A percentile compares a stretch with the other conserved stretches of the same genome.
phyloP scores from a whole-genome alignment of 495 filamentous ascomycete genomes.

The Rhypophila decipiens region DNA sequence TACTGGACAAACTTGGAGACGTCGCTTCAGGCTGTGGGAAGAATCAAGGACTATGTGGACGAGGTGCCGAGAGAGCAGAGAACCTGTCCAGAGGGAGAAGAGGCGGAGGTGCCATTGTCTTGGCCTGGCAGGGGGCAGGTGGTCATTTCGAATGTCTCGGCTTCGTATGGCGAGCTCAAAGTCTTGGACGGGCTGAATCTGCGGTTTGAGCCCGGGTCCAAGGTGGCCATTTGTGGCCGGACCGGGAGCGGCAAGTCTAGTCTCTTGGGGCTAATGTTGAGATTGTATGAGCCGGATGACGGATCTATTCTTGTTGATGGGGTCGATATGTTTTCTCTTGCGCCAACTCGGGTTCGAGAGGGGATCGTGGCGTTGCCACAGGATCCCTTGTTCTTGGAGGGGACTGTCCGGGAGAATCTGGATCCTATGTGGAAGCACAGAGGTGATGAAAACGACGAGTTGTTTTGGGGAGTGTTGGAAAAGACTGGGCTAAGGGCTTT shows the following conservation, averaged over 20 bases:
- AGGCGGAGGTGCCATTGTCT: slow-evolving; percentile 39
- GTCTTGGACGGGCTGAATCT: slow-evolving; percentile 20
- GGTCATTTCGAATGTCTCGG: slow-evolving; percentile 35
- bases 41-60: slow-evolving; percentile 51
- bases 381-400: slow-evolving; percentile 41
- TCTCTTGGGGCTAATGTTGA: slow-evolving; percentile 78
- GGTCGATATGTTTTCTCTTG: slow-evolving; percentile 32
- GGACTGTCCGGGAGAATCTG: slow-evolving; percentile 42
- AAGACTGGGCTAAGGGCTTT: slow-evolving; percentile 10
- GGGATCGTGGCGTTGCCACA: slow-evolving; percentile 38
- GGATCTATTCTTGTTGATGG: slow-evolving; percentile 53
- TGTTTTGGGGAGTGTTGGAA: slow-evolving; percentile 31
- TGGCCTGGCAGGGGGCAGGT: slow-evolving; percentile 43
- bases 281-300: slow-evolving; percentile 72
- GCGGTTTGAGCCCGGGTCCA: slow-evolving; percentile 7
- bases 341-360: slow-evolving; percentile 32
- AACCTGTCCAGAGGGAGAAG: slow-evolving; percentile 38
- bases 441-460: slow-evolving; percentile 18
- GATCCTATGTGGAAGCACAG: slow-evolving; percentile 33
- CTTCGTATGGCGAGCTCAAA: slow-evolving; percentile 25
- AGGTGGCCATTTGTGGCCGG: slow-evolving; percentile 16
- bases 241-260: slow-evolving; percentile 67
- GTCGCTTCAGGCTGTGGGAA: slow-evolving; percentile 37
- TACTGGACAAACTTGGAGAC: slow-evolving; percentile 38
- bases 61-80: slow-evolving; percentile 28